These are phyloP conservation scores for Epichloe typhina DNA, from an alignment of 2,329 filamentous ascomycete genomes.

Conservation along the genomic window DNA sequence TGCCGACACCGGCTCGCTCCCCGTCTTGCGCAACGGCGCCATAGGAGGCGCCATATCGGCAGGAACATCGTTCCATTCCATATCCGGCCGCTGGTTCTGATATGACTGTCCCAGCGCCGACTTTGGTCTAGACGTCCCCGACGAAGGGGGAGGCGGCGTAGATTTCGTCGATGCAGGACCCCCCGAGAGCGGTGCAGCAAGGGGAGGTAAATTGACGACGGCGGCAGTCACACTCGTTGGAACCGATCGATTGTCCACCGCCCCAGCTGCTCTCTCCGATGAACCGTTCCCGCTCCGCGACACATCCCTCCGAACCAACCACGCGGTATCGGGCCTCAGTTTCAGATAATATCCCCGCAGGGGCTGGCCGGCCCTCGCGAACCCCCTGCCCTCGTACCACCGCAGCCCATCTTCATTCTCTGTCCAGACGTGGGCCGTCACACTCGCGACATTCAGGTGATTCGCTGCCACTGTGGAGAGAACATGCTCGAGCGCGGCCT, in stretches of 20 bases:
- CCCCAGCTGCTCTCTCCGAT: not conserved
- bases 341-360: conserved; percentile 48
- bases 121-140: conserved; percentile 6
- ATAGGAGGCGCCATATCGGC: conserved; percentile 38
- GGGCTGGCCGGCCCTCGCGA: conserved; percentile 32
- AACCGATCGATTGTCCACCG: conserved; percentile 5
- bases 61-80: conserved; percentile 54
- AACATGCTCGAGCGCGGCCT: conserved; percentile 42
- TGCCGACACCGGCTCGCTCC: conserved; percentile 22
- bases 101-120: conserved; percentile 31
- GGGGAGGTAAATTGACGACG: conserved; percentile 17
- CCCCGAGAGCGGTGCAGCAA: not conserved
- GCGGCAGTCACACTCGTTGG: conserved; percentile 17
- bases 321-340: conserved; percentile 47
- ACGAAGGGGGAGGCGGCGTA: conserved; percentile 9
- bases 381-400: conserved; percentile 50
- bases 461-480: conserved; percentile 24
- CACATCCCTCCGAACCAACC: conserved; percentile 38
- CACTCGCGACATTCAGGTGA: conserved; percentile 24
- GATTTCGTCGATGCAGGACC: conserved; percentile 12
- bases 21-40: conserved; percentile 14
- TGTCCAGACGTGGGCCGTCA: conserved; percentile 58
- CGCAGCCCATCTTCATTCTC: conserved; percentile 48
- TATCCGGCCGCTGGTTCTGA: conserved; percentile 45
- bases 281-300: not conserved